These are phyloP conservation scores for Lupinus albus DNA, from an alignment of 306 rosid genomes.

Conservation along the genomic window DNA sequence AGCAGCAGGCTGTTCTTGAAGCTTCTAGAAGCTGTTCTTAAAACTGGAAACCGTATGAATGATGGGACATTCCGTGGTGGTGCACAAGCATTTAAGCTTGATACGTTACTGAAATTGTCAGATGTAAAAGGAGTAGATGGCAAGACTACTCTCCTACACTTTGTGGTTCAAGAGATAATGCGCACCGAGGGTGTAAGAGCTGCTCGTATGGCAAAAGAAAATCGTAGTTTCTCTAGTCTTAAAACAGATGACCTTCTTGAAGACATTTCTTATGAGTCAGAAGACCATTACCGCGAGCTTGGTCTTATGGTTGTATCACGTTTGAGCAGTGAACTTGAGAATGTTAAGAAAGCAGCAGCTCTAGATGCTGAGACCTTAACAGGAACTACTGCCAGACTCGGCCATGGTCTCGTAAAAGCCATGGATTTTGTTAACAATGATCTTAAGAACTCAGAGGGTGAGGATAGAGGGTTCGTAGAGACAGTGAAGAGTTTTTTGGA, in stretches of 20 bases:
- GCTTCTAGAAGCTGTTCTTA: slow-evolving; percentile 98
- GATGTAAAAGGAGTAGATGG: slow-evolving; percentile 98
- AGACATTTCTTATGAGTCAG: slow-evolving; percentile 49
- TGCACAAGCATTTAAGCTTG: slow-evolving; percentile 94
- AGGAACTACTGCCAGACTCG: slow-evolving; percentile 79
- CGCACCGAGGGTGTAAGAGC: slow-evolving; percentile 90
- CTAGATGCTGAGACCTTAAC: slow-evolving; percentile 77
- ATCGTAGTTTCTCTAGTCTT: slow-evolving; percentile 61
- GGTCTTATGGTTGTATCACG: slow-evolving; percentile 80
- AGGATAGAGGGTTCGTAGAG: slow-evolving; percentile 54
- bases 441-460: slow-evolving; percentile 44
- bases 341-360: slow-evolving; percentile 79
- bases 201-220: slow-evolving; percentile 58
- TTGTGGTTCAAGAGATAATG: slow-evolving; percentile 91
- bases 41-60: slow-evolving; percentile 98
- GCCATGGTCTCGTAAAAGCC: slow-evolving; percentile 54
- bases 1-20: slow-evolving; percentile 88
- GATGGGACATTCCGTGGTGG: slow-evolving; percentile 94
- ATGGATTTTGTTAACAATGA: slow-evolving; percentile 63
- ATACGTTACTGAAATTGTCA: slow-evolving; percentile 80
- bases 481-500: slow-evolving; percentile 64
- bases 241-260: slow-evolving; percentile 67
- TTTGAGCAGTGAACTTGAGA: slow-evolving; percentile 73
- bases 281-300: slow-evolving; percentile 61
- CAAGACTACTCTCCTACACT: slow-evolving; percentile 85